Percentiles rank a stretch among this genome's conserved stretches.
phyloP scores from a whole-genome alignment of 108 stramenopile species.

The Hondaea fermentalgiana region DNA sequence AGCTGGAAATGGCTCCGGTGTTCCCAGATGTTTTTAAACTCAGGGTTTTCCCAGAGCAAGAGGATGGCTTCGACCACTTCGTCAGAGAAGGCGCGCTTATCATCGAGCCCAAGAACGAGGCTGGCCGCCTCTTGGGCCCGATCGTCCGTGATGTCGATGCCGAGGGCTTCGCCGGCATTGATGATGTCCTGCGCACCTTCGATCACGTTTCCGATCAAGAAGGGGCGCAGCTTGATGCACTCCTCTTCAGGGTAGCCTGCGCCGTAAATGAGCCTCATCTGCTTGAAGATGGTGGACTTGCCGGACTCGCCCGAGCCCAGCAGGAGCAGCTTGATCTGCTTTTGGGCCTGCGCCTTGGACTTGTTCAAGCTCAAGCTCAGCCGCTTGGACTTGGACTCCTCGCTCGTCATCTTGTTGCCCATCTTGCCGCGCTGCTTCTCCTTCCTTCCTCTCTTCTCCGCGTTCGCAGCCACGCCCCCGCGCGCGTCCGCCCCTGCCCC shows the following conservation, averaged over 20 bases:
- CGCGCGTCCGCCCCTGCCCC: too few species aligned
- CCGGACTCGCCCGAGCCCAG: conserved; percentile 41
- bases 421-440: not conserved
- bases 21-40: conserved; percentile 22
- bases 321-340: conserved; percentile 37
- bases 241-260: conserved; percentile 26
- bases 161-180: not conserved
- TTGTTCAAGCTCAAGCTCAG: not conserved
- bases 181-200: conserved; percentile 9
- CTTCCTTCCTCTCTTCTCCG: too few species aligned
- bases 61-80: not conserved
- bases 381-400: not conserved
- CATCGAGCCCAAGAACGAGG: not conserved
- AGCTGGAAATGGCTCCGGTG: conserved; percentile 28
- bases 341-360: not conserved
- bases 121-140: not conserved
- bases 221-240: not conserved
- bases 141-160: not conserved
- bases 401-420: not conserved
- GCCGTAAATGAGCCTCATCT: conserved; percentile 42
- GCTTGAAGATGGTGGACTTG: conserved; percentile 48
- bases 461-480: too few species aligned
- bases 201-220: conserved; percentile 20
- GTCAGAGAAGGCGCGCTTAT: not conserved
- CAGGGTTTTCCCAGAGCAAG: conserved; percentile 30